phyloP scores from a whole-genome alignment of 2,329 filamentous ascomycete genomes.

The Claviceps humidiphila region DNA sequence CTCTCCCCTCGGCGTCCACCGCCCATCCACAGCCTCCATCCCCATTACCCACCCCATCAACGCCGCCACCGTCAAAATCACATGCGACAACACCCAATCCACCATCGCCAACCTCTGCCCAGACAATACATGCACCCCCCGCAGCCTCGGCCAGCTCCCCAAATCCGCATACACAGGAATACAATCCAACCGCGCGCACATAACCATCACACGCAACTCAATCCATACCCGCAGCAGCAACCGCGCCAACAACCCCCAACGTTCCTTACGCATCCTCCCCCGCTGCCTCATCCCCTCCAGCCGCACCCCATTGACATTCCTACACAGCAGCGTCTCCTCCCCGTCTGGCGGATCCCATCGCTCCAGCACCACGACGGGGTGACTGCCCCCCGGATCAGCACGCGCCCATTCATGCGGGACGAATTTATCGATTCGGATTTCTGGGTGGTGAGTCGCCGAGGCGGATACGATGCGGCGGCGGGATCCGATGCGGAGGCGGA shows the following conservation, averaged over 20 bases:
- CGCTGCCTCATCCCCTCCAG: conserved; percentile 13
- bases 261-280: not conserved
- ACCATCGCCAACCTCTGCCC: not conserved
- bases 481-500: conserved; percentile 13
- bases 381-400: conserved; percentile 15
- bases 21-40: conserved; percentile 3
- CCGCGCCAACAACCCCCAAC: conserved; percentile 4
- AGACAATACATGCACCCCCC: conserved; percentile 1
- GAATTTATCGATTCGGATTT: conserved; percentile 22
- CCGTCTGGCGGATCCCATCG: conserved; percentile 32
- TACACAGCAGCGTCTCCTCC: conserved; percentile 34
- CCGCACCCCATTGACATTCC: conserved; percentile 32
- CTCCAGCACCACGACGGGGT: conserved; percentile 30
- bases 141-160: not conserved
- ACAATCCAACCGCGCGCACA: conserved; percentile 18
- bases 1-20: conserved; percentile 5
- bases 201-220: conserved; percentile 15
- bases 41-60: conserved; percentile 5
- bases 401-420: conserved; percentile 34
- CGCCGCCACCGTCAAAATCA: conserved; percentile 5
- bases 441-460: conserved; percentile 9
- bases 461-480: conserved; percentile 10
- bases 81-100: conserved; percentile 6
- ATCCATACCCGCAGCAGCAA: conserved; percentile 16
- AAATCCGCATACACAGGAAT: conserved; percentile 15